Evolutionary conservation across 2,329 filamentous ascomycete genomes (phyloP).

Genomic region (Epichloe bromicola): DNA sequence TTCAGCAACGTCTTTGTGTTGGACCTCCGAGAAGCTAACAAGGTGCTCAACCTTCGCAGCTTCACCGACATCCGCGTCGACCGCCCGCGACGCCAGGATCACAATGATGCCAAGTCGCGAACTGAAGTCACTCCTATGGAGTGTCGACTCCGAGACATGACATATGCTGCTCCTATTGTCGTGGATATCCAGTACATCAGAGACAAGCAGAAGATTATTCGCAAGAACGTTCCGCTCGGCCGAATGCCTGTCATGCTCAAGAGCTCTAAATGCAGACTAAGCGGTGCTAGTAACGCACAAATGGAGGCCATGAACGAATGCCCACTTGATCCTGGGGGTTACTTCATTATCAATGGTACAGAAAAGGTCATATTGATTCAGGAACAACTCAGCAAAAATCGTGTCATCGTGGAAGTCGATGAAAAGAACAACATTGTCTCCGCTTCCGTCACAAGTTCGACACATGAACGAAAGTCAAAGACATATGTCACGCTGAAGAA

Average conservation of each 20-base stretch:
- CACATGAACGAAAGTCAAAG: conserved; percentile 94
- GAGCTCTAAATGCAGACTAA: conserved; percentile 83
- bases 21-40: background rate
- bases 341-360: conserved; percentile 94
- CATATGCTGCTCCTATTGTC: conserved; percentile 89
- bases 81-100: conserved; percentile 65
- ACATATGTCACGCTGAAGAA: conserved; percentile 94
- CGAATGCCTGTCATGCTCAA: conserved; percentile 94
- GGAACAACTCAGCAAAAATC: conserved; percentile 97
- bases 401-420: conserved; percentile 91
- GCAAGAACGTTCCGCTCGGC: conserved; percentile 68
- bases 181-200: conserved; percentile 87
- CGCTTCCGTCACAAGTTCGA: conserved; percentile 94
- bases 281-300: conserved; percentile 68
- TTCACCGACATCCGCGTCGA: conserved; percentile 85
- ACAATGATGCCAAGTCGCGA: conserved; percentile 55
- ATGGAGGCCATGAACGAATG: conserved; percentile 95
- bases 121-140: conserved; percentile 85
- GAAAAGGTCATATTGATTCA: conserved; percentile 98
- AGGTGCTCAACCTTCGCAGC: conserved; percentile 16
- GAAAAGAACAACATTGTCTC: conserved; percentile 87
- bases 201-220: conserved; percentile 62
- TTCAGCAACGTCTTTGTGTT: conserved; percentile 8
- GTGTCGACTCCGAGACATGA: conserved; percentile 90
- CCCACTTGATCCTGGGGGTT: conserved; percentile 92